Evolutionary conservation across 306 rosid species (phyloP), one percentile per base, ranked within the genome.

Genomic region (Amphicarpaea edgeworthii): DNA sequence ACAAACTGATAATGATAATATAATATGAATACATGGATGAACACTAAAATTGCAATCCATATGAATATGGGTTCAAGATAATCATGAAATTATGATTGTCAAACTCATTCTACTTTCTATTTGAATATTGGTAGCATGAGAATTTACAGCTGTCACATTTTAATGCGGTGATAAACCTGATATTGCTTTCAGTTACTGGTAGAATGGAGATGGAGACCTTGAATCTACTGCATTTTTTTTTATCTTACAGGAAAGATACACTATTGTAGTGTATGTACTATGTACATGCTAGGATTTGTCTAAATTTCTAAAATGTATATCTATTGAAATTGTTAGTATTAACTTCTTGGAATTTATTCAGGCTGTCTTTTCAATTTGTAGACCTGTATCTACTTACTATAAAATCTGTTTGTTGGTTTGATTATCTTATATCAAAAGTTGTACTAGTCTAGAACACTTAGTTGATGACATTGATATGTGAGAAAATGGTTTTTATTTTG

Each of bases 261-360:
- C 2, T 42, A 21, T 23, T 32, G 7, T 43, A 17, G 51, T 70
- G 55, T 75, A 37, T 75, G 32, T 64, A 28, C 68, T 76, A 43
- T 75, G 32, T 9, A 30, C 7, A 30, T 61, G 59, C 49, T 24
- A 73, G 41, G 60, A 50, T 69, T 68, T 61, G 62, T 81, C 30
- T 43, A 14, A 20, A 11, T 59, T 74, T 53, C 65, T 74, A 17
- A 58, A 55, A 21, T 46, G 34, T 40, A 24, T 60, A 45, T 57
- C 41, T 23, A 42, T 30, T 43, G 40, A 65, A 37, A 34, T 46
- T 55, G 30, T 19, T 73, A 65, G 68, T 43, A n/a, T 64, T 53
- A 28, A 53, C 23, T 61, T 60, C 45, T 59, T 46, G 42, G 42
- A 58, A 58, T 77, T 75, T 49, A 69, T 66, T 42, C 21, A 75